phyloP scores from a whole-genome alignment of 805 yeast genomes.

The Scheffersomyces lignosus region DNA sequence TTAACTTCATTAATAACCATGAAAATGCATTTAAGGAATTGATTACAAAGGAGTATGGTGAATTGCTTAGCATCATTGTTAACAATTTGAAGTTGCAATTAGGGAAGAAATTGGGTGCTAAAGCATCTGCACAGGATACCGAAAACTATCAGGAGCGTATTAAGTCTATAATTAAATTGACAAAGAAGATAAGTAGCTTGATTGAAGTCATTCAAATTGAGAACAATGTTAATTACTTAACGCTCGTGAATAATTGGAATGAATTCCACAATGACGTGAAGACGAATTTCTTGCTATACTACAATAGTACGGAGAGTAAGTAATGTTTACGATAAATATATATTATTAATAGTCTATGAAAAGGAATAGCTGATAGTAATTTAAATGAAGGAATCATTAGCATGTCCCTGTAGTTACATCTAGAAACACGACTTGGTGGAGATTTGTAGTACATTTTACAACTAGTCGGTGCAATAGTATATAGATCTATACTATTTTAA shows the following conservation, averaged over 20 bases:
- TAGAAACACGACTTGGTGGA: no score
- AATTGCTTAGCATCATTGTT: constrained; percentile 30
- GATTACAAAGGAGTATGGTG: constrained; percentile 11
- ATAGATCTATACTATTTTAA: no score
- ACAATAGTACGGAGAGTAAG: neutral
- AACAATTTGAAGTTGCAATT: constrained; percentile 35
- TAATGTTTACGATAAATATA: no score
- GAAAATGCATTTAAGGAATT: constrained; percentile 20
- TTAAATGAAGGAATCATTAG: no score
- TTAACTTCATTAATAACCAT: constrained; percentile 37
- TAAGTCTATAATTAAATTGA: constrained; percentile 30
- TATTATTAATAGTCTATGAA: no score
- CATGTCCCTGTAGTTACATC: no score
- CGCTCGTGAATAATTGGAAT: neutral
- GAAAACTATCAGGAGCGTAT: constrained; percentile 54
- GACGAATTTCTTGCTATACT: neutral
- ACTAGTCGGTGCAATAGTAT: no score
- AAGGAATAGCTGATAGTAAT: no score
- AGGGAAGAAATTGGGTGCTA: constrained; percentile 52
- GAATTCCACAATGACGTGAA: neutral
- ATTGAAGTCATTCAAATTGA: constrained; percentile 3
- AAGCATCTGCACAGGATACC: constrained; percentile 66
- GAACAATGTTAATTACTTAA: constrained; percentile 1
- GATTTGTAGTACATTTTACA: no score
- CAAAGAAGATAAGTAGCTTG: constrained; percentile 20